Conservation (phyloP, 1,284 basidiomycete species). For the Trametes pubescens region DNA sequence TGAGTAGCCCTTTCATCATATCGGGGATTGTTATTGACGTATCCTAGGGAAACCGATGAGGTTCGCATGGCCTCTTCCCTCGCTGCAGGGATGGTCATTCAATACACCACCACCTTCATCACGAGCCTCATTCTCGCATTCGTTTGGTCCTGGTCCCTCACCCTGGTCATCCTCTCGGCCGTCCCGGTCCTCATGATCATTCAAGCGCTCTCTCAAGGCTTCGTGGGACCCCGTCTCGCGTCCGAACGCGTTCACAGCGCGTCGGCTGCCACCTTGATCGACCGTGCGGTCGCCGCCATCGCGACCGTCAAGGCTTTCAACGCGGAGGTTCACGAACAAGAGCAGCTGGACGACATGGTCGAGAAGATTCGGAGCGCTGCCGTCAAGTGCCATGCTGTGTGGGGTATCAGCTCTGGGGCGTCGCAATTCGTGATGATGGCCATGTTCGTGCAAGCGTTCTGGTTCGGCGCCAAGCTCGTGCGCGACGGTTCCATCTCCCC, state of each 20-base stretch:
- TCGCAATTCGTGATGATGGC: conserved; percentile 85
- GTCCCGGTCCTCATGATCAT: conserved; percentile 86
- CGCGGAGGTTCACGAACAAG: conserved; percentile 71
- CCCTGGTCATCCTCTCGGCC: conserved; percentile 91
- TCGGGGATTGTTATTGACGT: background rate
- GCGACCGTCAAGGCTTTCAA: conserved; percentile 97
- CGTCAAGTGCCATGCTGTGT: conserved; percentile 69
- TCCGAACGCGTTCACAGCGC: conserved; percentile 75
- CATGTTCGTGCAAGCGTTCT: conserved; percentile 98
- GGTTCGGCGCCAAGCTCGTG: conserved; percentile 93
- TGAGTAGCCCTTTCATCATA: conserved; percentile 48
- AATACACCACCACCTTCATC: conserved; percentile 83
- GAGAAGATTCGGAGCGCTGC: conserved; percentile 57
- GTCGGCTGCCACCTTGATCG: conserved; percentile 79
- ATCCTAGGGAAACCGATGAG: conserved; percentile 89
- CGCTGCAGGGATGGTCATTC: conserved; percentile 79
- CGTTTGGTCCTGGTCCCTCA: conserved; percentile 80
- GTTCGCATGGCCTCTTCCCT: conserved; percentile 86
- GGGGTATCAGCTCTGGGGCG: conserved; percentile 77
- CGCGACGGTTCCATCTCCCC: conserved; percentile 71
- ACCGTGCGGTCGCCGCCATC: conserved; percentile 83
- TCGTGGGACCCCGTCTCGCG: conserved; percentile 73
- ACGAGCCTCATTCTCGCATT: conserved; percentile 88
- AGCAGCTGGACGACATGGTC: conserved; percentile 58
- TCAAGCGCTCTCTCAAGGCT: conserved; percentile 76